A percentile compares a stretch with the other conserved stretches of the same genome.
These are phyloP conservation scores for Zymoseptoria tritici DNA, from an alignment of 2,329 filamentous ascomycete species.

Conservation along the genomic window DNA sequence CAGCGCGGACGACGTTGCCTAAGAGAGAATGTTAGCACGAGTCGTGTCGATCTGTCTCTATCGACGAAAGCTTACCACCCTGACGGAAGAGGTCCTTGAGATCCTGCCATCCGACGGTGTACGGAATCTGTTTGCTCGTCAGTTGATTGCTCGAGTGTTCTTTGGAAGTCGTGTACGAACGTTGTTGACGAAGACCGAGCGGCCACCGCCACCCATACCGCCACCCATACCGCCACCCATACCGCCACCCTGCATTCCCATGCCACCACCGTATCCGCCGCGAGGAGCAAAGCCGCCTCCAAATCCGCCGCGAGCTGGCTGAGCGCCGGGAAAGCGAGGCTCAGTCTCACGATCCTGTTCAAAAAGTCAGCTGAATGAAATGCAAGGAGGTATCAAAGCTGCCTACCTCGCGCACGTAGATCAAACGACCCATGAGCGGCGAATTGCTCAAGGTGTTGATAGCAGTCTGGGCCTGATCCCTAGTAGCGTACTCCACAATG, in stretches of 20 bases:
- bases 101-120: conserved; percentile 97
- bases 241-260: no score
- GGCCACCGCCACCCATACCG: conserved; percentile 55
- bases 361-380: conserved; percentile 7
- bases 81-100: conserved; percentile 97
- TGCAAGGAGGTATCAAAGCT: not conserved
- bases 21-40: conserved; percentile 37
- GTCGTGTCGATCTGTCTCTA: not conserved
- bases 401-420: conserved; percentile 92
- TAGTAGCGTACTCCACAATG: conserved; percentile 99
- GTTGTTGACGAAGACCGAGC: conserved; percentile 96
- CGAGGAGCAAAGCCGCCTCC: conserved; percentile 46
- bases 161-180: conserved; percentile 56
- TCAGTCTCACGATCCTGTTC: conserved; percentile 90
- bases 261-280: conserved; percentile 41
- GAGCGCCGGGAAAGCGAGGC: conserved; percentile 61
- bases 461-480: conserved; percentile 96
- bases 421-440: conserved; percentile 94
- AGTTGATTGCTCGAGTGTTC: conserved; percentile 14
- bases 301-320: conserved; percentile 44
- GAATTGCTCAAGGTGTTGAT: conserved; percentile 98
- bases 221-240: conserved; percentile 35
- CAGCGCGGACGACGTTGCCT: conserved; percentile 82
- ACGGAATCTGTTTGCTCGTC: conserved; percentile 65
- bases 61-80: conserved; percentile 63